Base-by-base conservation (phyloP, 2,329 filamentous ascomycete species). In the Fusarium pininemorale region DNA sequence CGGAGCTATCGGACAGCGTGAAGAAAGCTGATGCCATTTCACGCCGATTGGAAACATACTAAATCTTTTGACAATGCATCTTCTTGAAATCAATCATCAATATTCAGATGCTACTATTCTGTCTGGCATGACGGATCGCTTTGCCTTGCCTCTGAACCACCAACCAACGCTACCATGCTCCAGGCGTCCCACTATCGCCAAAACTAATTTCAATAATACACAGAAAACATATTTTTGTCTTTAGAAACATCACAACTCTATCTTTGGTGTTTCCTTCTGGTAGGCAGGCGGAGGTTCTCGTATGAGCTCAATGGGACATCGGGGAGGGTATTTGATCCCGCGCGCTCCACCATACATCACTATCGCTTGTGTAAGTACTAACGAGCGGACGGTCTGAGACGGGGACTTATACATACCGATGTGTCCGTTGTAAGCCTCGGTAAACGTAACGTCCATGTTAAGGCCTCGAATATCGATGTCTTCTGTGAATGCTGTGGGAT, bases 1-100 rank as follows among this genome's bases (percentile, higher is more conserved):
- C 83, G 93, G 93, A 15, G 85, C 86, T 68, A 82, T 84, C 54
- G 92, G 90, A 12, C 84, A 86, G 50, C 85, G 82, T 75, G 81
- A 88, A 66, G 77, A 55, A 24, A 44, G 39, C 12, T 75, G 51
- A 73, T 41, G 18, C 15, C 20, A 16, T 58, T 5, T 38, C 15
- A 47, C 28, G 10, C 9, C 28, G 18, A 38, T 44, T 48, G 6
- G 15, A 44, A 48, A 51, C 16, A n/a, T 39, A 50, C 10, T 13
- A 20, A 11, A 18, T 24, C 5, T 41, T 22, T 61, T 35, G 51
- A n/a, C 2, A 60, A 24, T 47, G 48, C 28, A 26, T 59, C 38
- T 48, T 47, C 28, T 64, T 69, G 26, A 54, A 41, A 38, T 42
- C 24, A 41, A 38, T 42, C 24, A 24, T 48, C 55, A 72, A 55